Base-by-base conservation (phyloP, 2,329 filamentous ascomycete species). In the Colletotrichum sansevieriae region DNA sequence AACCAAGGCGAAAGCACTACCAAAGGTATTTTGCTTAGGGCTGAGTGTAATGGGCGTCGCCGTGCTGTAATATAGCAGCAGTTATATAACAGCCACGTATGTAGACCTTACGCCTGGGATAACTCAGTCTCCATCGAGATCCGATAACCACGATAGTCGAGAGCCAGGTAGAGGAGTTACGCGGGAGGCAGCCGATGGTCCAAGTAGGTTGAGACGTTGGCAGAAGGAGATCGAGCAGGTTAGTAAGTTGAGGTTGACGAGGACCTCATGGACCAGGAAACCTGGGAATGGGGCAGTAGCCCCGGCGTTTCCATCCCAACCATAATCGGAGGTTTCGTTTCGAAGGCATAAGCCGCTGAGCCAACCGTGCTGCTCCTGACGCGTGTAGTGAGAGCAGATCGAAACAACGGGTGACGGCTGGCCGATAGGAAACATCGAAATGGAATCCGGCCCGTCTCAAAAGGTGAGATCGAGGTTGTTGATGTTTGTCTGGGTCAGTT, bases 341-440 rank as follows among this genome's bases (percentile, higher is more conserved):
- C 62, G 55, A 29, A 39, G 49, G 61, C 65, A 65, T 46, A 43
- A 60, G 55, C 56, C 63, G 43, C 66, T 57, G 49, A 25, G 43
- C 62, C 33, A 56, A 65, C 55, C 66, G 62, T 69, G 63, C 62
- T 65, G 47, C 62, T 55, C 54, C 41, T 61, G 66, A 49, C 41
- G 63, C 54, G 62, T 49, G n/a, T 51, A 49, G 35, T 37, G 43
- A 39, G 29, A 41, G 43, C 56, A 41, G 41, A 60, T 68, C 39
- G 61, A 68, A 59, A 68, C 55, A 54, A 41, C 61, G 55, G 61
- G 41, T 56, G 57, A 56, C 58, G 49, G 63, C 49, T 35, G 18
- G 41, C 39, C 52, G 65, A 59, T 54, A 37, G 15, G 39, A 20
- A 43, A 13, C 43, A 7, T 22, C 51, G 25, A 51, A 51, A 33